phyloP scores from a whole-genome alignment of 1,284 basidiomycete genomes.

The Rhodotorula sp. region DNA sequence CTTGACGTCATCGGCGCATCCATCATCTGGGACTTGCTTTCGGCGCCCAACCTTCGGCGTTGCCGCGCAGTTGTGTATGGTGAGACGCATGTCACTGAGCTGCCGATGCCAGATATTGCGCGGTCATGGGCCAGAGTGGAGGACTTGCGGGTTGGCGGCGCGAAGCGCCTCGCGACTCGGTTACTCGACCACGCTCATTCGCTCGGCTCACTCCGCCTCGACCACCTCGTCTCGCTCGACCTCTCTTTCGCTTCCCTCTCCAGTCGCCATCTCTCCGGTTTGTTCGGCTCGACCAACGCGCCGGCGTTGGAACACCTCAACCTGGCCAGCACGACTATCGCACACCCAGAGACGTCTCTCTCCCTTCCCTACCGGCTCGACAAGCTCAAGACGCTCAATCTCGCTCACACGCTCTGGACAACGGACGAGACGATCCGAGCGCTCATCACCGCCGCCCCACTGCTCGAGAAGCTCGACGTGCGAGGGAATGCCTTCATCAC shows the following conservation, averaged over 20 bases:
- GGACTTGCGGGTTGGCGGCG: conserved; percentile 18
- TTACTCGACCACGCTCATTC: conserved; percentile 18
- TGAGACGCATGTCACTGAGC: background rate
- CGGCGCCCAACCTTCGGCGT: background rate
- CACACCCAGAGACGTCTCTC: background rate
- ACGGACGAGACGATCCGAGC: conserved; percentile 18
- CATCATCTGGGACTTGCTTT: conserved; percentile 24
- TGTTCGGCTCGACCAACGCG: conserved; percentile 23
- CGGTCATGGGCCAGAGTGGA: conserved; percentile 16
- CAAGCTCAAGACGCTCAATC: conserved; percentile 10
- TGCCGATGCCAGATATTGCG: conserved; percentile 14
- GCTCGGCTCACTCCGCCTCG: conserved; percentile 9
- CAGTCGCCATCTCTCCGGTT: background rate
- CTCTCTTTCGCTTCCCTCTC: conserved; percentile 22
- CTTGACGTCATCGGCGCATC: conserved; percentile 17
- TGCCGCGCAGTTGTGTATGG: conserved; percentile 19
- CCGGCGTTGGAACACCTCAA: conserved; percentile 14
- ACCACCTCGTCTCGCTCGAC: conserved; percentile 14
- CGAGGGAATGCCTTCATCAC: conserved; percentile 21
- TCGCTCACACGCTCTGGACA: conserved; percentile 28
- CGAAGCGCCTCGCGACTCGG: conserved; percentile 8
- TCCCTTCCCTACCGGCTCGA: conserved; percentile 12
- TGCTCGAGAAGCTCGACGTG: conserved; percentile 15
- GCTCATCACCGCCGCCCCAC: conserved; percentile 1
- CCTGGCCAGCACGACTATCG: conserved; percentile 20